Evolutionary conservation across 371 early-diverging fungal species (phyloP).

Genomic region (Sporodiniella umbellata): DNA sequence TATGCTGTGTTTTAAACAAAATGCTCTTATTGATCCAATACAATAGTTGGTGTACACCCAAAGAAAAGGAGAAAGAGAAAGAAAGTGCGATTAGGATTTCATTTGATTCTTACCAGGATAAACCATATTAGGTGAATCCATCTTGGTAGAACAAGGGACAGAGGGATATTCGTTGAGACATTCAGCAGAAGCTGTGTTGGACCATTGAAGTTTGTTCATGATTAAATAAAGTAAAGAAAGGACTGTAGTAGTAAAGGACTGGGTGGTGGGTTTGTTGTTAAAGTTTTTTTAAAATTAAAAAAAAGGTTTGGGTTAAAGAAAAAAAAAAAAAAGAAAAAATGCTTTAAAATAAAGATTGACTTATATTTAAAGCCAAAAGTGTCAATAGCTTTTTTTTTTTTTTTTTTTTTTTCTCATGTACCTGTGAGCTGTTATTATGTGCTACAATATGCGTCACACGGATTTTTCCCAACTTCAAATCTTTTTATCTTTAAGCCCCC

Average conservation of each 20-base stretch:
- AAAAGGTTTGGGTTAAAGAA: neutral
- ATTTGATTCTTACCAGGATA: constrained; percentile 26
- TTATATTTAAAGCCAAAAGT: neutral
- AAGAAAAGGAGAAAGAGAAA: no score
- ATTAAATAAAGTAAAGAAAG: neutral
- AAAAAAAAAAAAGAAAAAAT: neutral
- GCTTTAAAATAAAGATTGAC: neutral
- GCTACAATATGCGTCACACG: neutral
- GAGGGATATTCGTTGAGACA: constrained; percentile 1
- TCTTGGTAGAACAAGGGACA: neutral
- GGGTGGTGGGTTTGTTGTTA: neutral
- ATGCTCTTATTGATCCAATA: no score
- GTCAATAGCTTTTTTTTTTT: neutral
- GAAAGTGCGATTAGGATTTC: neutral
- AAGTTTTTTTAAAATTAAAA: no score
- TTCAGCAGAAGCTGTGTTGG: constrained; percentile 1
- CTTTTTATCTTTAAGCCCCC: no score
- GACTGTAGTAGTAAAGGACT: neutral
- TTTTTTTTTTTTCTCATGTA: neutral
- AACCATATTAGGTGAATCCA: constrained; percentile 24
- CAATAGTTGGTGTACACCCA: no score
- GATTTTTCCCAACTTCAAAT: neutral
- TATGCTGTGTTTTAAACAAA: no score
- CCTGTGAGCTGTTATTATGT: neutral
- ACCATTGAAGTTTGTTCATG: constrained; percentile 2